These are phyloP conservation scores for Trametes maxima DNA, from an alignment of 768 basidiomycete species.

Conservation along the genomic window DNA sequence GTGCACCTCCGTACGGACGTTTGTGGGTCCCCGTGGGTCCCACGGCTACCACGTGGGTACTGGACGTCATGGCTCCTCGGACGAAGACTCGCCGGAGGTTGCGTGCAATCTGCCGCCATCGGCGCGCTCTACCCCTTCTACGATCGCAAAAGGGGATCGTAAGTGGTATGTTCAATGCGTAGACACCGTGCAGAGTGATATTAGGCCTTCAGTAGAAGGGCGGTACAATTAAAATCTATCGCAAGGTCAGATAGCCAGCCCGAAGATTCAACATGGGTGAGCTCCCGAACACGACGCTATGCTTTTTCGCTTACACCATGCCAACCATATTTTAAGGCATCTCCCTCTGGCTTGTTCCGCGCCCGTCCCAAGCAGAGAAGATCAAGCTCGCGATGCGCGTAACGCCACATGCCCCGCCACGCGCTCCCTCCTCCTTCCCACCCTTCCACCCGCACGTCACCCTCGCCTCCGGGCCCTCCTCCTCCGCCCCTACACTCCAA, in stretches of 20 bases:
- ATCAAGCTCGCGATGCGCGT: constrained; percentile 52
- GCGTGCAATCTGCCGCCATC: not conserved
- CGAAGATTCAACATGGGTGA: constrained; percentile 2
- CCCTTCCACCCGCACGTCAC: constrained; percentile 72
- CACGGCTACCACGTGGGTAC: not conserved
- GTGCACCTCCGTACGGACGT: not conserved
- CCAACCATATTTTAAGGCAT: constrained; percentile 42
- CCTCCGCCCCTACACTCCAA: constrained; percentile 36
- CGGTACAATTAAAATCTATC: too few relatives aligned
- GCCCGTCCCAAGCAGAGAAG: constrained; percentile 41
- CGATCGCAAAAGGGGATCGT: not conserved
- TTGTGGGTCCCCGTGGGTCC: constrained; percentile 15
- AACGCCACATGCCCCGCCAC: constrained; percentile 29
- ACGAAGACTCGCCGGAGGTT: not conserved
- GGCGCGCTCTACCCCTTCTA: not conserved
- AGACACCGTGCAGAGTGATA: too few relatives aligned
- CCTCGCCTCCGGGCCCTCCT: constrained; percentile 48
- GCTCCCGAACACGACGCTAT: too few relatives aligned
- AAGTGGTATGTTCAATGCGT: not conserved
- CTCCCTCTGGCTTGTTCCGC: constrained; percentile 73
- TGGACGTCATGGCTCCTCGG: not conserved
- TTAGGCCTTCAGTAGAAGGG: too few relatives aligned
- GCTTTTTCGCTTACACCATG: too few relatives aligned
- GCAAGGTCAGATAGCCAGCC: too few relatives aligned
- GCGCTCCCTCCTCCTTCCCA: constrained; percentile 54